Base-by-base conservation (phyloP, 257 asterid genomes). In the Petrea volubilis region DNA sequence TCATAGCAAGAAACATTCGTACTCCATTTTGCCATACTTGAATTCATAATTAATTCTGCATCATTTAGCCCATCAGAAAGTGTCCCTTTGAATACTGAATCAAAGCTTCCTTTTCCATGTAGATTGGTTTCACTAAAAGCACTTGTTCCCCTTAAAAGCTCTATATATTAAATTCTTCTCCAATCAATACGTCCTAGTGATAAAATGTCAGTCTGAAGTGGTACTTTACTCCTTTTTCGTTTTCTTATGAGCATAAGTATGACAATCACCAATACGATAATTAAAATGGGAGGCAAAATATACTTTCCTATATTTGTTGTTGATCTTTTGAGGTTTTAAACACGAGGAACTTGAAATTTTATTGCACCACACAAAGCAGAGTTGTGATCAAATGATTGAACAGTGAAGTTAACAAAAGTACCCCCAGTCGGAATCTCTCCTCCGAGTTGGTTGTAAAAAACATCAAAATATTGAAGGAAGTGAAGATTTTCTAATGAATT, bases 381-480 rank as follows among this genome's bases (percentile, higher is more conserved):
- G 62, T 81, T 81, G 12, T 49, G 14, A 17, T 10, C 3, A 33
- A 81, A 81, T 0, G 81, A 81, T 33, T 53, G 43, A 21, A 71
- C 77, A n/a, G 77, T 77, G 44, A 81, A 70, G 74, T 74, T 74
- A 11, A 4, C 21, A 29, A 81, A 81, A 7, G 14, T 27, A 0
- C 85, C 78, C 4, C 72, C 67, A 5, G 7, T 33, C 0, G 85
- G 85, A 51, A 81, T 77, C 67, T 60, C 77, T 46, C 82, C 85
- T 59, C 67, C 29, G 12, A 81, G 13, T 13, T 33, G 60, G 62
- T 81, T 81, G 63, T 53, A n/a, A 20, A 83, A n/a, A n/a, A n/a
- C n/a, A n/a, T n/a, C n/a, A n/a, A n/a, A n/a, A n/a, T n/a, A n/a
- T n/a, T n/a, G n/a, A n/a, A n/a, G n/a, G n/a, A n/a, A n/a, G n/a